Conservation (phyloP, 163 green algal genomes). For the Chlamydomonas reinhardtii region DNA sequence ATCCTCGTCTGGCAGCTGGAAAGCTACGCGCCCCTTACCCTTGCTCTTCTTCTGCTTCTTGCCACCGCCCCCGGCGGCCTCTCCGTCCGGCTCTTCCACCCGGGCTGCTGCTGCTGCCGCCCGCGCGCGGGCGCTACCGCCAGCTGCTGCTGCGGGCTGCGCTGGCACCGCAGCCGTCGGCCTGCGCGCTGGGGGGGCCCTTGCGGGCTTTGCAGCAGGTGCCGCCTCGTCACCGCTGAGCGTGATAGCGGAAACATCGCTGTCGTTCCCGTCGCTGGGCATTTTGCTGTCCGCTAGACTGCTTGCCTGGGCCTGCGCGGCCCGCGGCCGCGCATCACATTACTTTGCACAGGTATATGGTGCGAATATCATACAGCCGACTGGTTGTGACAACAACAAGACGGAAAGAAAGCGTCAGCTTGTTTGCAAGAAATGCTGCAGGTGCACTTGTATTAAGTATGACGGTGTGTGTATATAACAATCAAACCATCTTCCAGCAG, state of each 20-base stretch:
- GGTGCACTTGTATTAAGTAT: too few relatives aligned
- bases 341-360: neutral
- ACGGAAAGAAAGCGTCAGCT: neutral
- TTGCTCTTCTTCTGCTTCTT: neutral
- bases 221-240: constrained; percentile 33
- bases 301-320: too few relatives aligned
- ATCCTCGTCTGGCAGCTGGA: constrained; percentile 2
- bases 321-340: neutral
- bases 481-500: too few relatives aligned
- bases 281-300: neutral
- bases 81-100: neutral
- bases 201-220: neutral
- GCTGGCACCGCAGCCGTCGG: neutral
- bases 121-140: neutral
- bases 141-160: neutral
- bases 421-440: neutral
- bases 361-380: neutral
- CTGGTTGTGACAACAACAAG: neutral
- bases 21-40: neutral
- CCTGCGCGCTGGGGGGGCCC: neutral
- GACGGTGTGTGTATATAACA: too few relatives aligned
- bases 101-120: neutral
- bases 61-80: neutral
- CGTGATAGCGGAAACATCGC: constrained; percentile 31
- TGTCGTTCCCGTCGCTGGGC: neutral